Conservation (phyloP, 2,329 filamentous ascomycete genomes). For the Talaromyces islandicus region DNA sequence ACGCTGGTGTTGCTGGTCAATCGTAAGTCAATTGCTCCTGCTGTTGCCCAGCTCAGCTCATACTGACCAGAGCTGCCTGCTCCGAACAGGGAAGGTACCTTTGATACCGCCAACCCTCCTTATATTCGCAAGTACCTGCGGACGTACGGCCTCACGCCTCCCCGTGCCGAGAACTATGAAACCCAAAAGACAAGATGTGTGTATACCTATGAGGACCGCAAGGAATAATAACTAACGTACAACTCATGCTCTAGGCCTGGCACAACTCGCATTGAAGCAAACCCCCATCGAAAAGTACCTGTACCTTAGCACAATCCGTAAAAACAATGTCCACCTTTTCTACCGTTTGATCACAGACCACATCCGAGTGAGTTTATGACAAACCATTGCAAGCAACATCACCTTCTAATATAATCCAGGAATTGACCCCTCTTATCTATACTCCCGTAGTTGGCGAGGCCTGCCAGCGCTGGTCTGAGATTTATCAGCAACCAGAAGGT, state of each 20-base stretch:
- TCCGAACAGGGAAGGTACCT: slow-evolving; percentile 36
- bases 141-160: slow-evolving; percentile 46
- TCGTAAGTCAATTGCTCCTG: slow-evolving; percentile 1
- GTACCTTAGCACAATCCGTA: slow-evolving; percentile 45
- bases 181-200: slow-evolving; percentile 44
- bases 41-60: not conserved
- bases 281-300: slow-evolving; percentile 46
- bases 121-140: slow-evolving; percentile 48
- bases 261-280: slow-evolving; percentile 42
- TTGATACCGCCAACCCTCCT: slow-evolving; percentile 44
- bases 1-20: slow-evolving; percentile 5
- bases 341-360: slow-evolving; percentile 46
- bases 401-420: slow-evolving; percentile 22
- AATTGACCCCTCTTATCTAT: slow-evolving; percentile 46
- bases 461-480: slow-evolving; percentile 90
- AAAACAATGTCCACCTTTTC: slow-evolving; percentile 49
- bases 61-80: not conserved
- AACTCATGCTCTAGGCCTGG: slow-evolving; percentile 26
- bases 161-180: slow-evolving; percentile 44
- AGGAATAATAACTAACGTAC: not conserved
- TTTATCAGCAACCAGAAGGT: slow-evolving; percentile 92
- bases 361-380: slow-evolving; percentile 29
- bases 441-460: slow-evolving; percentile 72
- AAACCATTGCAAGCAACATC: not conserved
- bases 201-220: slow-evolving; percentile 3